phyloP scores from a whole-genome alignment of 768 basidiomycete species.

The Lactarius indigo region DNA sequence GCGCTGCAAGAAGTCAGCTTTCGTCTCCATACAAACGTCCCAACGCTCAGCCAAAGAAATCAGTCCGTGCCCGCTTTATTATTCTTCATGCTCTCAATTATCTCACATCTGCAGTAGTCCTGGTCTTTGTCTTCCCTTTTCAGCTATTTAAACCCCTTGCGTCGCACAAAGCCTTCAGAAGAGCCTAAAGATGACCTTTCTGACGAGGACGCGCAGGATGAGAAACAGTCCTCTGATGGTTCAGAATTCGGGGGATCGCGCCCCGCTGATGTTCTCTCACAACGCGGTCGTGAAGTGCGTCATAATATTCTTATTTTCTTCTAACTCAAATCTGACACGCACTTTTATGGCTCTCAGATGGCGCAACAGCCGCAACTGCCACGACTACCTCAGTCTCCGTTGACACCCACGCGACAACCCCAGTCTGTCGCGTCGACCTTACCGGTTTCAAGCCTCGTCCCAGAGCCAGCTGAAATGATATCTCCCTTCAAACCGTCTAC shows the following conservation, averaged over 20 bases:
- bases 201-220: constrained; percentile 16
- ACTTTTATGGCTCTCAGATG: background rate
- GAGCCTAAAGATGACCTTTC: constrained; percentile 20
- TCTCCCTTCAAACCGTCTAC: constrained; percentile 25
- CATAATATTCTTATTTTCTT: background rate
- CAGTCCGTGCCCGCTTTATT: constrained; percentile 36
- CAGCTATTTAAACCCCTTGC: constrained; percentile 49
- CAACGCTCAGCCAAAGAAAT: constrained; percentile 40
- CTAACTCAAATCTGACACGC: background rate
- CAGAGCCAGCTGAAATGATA: constrained; percentile 21
- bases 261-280: constrained; percentile 25
- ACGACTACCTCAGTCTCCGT: constrained; percentile 6
- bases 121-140: constrained; percentile 55
- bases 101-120: constrained; percentile 31
- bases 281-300: constrained; percentile 24
- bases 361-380: constrained; percentile 5
- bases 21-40: constrained; percentile 59
- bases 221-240: constrained; percentile 7
- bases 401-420: constrained; percentile 13
- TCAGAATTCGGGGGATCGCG: constrained; percentile 2
- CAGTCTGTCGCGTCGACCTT: background rate
- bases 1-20: constrained; percentile 23
- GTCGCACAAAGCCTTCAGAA: constrained; percentile 27
- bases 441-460: background rate
- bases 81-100: constrained; percentile 12